Conservation (phyloP, 1,284 basidiomycete species). For the Austroboletus niveus region DNA sequence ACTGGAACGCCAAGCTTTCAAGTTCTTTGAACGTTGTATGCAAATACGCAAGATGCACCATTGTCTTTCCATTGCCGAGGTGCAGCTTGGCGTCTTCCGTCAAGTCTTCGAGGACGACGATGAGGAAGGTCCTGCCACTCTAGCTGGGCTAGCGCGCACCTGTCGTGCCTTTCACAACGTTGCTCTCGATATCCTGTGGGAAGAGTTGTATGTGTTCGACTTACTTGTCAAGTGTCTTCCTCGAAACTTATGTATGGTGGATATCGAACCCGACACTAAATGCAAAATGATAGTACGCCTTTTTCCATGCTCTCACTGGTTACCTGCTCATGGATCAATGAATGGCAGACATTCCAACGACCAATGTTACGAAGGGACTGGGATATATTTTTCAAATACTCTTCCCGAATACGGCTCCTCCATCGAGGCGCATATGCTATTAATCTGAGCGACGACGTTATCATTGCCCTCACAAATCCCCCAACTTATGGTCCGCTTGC, state of each 20-base stretch:
- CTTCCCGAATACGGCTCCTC: constrained; percentile 17
- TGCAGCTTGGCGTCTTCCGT: constrained; percentile 23
- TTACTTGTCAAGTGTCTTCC: constrained; percentile 26
- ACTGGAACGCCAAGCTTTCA: no score
- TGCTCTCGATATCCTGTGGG: constrained; percentile 29
- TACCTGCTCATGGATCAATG: constrained; percentile 3
- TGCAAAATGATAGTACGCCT: constrained; percentile 16
- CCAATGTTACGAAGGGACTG: constrained; percentile 30
- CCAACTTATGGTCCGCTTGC: constrained; percentile 23
- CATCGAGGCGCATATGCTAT: neutral
- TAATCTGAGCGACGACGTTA: constrained; percentile 17
- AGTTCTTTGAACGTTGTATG: no score
- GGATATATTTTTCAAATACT: constrained; percentile 28
- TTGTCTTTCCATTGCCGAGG: constrained; percentile 26
- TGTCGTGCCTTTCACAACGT: constrained; percentile 21
- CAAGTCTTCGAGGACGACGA: constrained; percentile 5
- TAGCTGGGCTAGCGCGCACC: constrained; percentile 28
- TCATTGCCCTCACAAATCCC: constrained; percentile 25
- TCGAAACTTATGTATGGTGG: constrained; percentile 24
- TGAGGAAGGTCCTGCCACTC: neutral
- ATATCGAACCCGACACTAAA: neutral
- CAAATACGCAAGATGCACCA: no score
- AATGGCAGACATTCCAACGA: constrained; percentile 20
- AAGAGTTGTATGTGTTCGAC: constrained; percentile 17
- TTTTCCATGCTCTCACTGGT: neutral